phyloP scores from a whole-genome alignment of 1,139 yeast species.

The Diutina catenulata region DNA sequence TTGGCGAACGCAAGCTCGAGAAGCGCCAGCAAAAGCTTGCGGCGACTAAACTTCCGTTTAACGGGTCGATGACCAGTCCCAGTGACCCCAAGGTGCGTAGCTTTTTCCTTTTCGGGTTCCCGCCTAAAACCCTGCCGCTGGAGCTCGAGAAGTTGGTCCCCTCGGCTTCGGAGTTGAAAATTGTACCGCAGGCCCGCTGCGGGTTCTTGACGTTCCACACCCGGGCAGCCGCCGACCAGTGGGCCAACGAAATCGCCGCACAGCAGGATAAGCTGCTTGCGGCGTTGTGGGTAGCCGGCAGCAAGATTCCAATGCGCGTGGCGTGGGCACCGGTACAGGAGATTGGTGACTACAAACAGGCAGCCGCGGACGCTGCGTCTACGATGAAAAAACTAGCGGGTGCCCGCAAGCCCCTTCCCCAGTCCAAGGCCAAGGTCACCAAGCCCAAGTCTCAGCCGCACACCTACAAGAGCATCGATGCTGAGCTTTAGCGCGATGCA shows the following conservation, averaged over 20 bases:
- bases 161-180: constrained; percentile 32
- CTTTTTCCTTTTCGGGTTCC: constrained; percentile 65
- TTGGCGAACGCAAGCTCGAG: constrained; percentile 15
- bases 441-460: too few species aligned
- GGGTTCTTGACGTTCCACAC: constrained; percentile 49
- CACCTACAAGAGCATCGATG: too few species aligned
- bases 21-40: constrained; percentile 7
- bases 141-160: constrained; percentile 35
- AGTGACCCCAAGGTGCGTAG: constrained; percentile 34
- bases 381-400: too few species aligned
- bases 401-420: too few species aligned
- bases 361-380: too few species aligned
- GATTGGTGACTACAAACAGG: too few species aligned
- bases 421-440: too few species aligned
- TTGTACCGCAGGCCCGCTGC: constrained; percentile 53
- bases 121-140: constrained; percentile 55
- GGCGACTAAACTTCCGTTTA: constrained; percentile 44
- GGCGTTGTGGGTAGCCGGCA: too few species aligned
- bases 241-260: constrained; percentile 36
- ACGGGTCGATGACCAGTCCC: constrained; percentile 32
- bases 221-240: constrained; percentile 41
- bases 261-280: too few species aligned
- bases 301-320: constrained; percentile 49
- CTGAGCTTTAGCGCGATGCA: too few species aligned
- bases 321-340: constrained; percentile 44